Conservation (phyloP, 352 stramenopile species). For the Phytopythium litorale region DNA sequence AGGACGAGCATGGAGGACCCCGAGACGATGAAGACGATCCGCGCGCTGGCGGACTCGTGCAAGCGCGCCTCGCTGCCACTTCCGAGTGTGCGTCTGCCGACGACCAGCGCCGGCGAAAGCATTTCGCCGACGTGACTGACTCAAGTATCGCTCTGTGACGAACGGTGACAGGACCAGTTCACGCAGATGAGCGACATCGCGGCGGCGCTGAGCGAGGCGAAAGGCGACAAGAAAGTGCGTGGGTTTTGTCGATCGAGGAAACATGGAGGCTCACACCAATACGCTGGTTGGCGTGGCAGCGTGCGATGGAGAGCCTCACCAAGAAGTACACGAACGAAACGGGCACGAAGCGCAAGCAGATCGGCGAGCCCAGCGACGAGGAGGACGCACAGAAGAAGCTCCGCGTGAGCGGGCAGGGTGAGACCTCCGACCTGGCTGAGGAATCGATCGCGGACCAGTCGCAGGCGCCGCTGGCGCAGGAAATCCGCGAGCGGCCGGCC, state of each 20-base stretch:
- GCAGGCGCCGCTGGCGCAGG: slow-evolving; percentile 47
- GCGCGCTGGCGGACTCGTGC: slow-evolving; percentile 9
- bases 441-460: slow-evolving; percentile 46
- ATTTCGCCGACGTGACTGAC: neutral
- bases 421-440: slow-evolving; percentile 19
- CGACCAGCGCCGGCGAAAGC: too few relatives aligned
- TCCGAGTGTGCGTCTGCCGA: neutral
- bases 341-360: slow-evolving; percentile 8
- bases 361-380: slow-evolving; percentile 6
- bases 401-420: neutral
- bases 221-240: slow-evolving; percentile 4
- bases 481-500: slow-evolving; percentile 42
- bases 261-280: neutral
- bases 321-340: slow-evolving; percentile 3
- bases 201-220: neutral
- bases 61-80: slow-evolving; percentile 2
- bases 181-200: slow-evolving; percentile 2
- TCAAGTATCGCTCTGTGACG: neutral
- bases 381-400: slow-evolving; percentile 9
- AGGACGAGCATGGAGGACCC: slow-evolving; percentile 3
- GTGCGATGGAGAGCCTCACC: neutral
- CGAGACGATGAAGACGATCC: slow-evolving; percentile 4
- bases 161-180: slow-evolving; percentile 1
- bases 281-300: neutral
- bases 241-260: neutral